phyloP scores from a whole-genome alignment of 768 basidiomycete genomes.

The Atractiella rhizophila region DNA sequence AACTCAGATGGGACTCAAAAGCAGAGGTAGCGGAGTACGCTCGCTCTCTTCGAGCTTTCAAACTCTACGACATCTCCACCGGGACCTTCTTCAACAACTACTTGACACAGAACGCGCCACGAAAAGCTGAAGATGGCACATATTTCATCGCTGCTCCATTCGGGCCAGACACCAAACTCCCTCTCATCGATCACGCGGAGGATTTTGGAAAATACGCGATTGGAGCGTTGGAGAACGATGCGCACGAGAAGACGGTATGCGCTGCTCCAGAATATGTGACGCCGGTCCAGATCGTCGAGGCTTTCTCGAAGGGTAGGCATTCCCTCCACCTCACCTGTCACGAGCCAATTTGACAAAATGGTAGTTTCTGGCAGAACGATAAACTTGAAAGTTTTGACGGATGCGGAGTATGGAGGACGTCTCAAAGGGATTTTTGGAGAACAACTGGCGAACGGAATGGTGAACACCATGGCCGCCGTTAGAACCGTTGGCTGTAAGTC shows the following conservation, averaged over 20 bases:
- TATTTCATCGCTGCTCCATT: neutral
- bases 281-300: neutral
- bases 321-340: too few relatives aligned
- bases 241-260: conserved; percentile 1
- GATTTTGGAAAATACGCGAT: neutral
- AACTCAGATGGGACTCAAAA: conserved; percentile 1
- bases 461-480: neutral
- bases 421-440: neutral
- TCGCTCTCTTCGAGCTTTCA: neutral
- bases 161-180: neutral
- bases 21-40: neutral
- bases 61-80: neutral
- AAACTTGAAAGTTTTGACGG: neutral
- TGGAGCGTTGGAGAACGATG: neutral
- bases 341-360: too few relatives aligned
- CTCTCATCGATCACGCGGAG: neutral
- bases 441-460: neutral
- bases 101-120: neutral
- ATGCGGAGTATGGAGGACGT: neutral
- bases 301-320: neutral
- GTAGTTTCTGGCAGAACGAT: neutral
- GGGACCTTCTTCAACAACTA: neutral
- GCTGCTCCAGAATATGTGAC: neutral
- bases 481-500: neutral
- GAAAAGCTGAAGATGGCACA: neutral